A percentile compares a stretch with the other conserved stretches of the same genome.
Conservation (phyloP, 148 eudicot genomes). For the Simmondsia chinensis region DNA sequence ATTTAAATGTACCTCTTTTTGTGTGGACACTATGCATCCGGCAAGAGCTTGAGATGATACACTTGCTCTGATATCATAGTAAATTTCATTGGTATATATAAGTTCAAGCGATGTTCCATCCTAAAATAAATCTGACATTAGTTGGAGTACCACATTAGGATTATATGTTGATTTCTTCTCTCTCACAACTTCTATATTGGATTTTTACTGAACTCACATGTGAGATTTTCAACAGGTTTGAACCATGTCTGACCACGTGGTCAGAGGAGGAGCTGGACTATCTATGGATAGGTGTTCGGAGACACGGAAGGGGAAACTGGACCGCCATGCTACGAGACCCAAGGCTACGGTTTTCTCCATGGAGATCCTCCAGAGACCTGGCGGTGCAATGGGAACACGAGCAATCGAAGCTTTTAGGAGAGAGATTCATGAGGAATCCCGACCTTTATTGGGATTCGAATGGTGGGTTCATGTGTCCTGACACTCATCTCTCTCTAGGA, state of each 20-base stretch:
- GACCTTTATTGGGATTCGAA: constrained; percentile 9
- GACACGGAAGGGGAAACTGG: constrained; percentile 69
- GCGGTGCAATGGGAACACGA: constrained; percentile 50
- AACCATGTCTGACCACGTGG: constrained; percentile 27
- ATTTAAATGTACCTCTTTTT: too few species aligned
- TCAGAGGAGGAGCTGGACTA: constrained; percentile 59
- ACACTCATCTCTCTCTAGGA: constrained; percentile 36
- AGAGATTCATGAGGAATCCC: constrained; percentile 14
- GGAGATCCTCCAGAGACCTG: constrained; percentile 41
- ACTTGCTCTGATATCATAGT: too few species aligned
- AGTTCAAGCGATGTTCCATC: too few species aligned
- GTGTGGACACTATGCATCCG: too few species aligned
- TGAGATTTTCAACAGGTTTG: too few species aligned
- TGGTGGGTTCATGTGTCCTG: constrained; percentile 7
- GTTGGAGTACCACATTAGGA: too few species aligned
- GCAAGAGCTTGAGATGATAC: too few species aligned
- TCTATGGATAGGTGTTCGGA: constrained; percentile 62
- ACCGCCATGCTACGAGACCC: constrained; percentile 54
- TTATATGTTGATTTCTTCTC: too few species aligned
- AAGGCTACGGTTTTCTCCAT: constrained; percentile 38
- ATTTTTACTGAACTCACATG: too few species aligned
- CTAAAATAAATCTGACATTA: too few species aligned
- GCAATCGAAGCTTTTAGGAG: constrained; percentile 26
- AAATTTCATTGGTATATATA: too few species aligned
- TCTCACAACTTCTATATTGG: too few species aligned